phyloP scores from a whole-genome alignment of 805 yeast species.

The Myxozyma neotropica region DNA sequence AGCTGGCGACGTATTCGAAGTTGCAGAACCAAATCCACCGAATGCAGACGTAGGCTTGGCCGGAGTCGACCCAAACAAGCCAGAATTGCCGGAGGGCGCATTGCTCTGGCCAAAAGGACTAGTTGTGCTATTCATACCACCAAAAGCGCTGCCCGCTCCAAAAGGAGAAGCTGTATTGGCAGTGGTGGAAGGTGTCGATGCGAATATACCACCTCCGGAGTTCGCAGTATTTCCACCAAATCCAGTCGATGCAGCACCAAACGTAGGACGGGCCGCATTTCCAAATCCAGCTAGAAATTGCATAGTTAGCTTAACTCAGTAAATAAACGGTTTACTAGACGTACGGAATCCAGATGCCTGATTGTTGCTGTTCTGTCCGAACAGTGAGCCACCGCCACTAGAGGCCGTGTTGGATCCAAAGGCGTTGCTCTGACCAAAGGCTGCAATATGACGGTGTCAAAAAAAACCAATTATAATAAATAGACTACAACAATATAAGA shows the following conservation, averaged over 20 bases:
- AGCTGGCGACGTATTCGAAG: conserved; percentile 21
- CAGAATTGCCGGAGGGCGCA: conserved; percentile 13
- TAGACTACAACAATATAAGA: background rate
- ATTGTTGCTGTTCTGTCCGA: conserved; percentile 48
- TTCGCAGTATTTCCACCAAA: conserved; percentile 26
- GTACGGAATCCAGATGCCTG: conserved; percentile 30
- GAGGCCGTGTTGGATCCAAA: conserved; percentile 14
- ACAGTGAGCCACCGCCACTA: conserved; percentile 37
- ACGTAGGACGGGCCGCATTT: conserved; percentile 21
- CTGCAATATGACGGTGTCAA: background rate
- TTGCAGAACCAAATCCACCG: conserved; percentile 36
- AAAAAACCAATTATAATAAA: background rate
- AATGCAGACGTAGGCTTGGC: conserved; percentile 31
- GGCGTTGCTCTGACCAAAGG: conserved; percentile 14
- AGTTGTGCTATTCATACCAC: conserved; percentile 28
- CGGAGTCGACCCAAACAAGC: conserved; percentile 29
- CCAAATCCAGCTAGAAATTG: conserved; percentile 32
- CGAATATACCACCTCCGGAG: conserved; percentile 31
- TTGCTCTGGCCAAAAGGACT: conserved; percentile 34
- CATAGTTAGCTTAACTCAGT: background rate
- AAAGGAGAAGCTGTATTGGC: conserved; percentile 21
- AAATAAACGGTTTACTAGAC: background rate
- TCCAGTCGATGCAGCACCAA: conserved; percentile 29
- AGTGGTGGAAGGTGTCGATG: conserved; percentile 3
- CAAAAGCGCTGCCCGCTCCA: conserved; percentile 31